phyloP scores from a whole-genome alignment of 2,329 filamentous ascomycete species.

The Chaetomiaceae sp. region DNA sequence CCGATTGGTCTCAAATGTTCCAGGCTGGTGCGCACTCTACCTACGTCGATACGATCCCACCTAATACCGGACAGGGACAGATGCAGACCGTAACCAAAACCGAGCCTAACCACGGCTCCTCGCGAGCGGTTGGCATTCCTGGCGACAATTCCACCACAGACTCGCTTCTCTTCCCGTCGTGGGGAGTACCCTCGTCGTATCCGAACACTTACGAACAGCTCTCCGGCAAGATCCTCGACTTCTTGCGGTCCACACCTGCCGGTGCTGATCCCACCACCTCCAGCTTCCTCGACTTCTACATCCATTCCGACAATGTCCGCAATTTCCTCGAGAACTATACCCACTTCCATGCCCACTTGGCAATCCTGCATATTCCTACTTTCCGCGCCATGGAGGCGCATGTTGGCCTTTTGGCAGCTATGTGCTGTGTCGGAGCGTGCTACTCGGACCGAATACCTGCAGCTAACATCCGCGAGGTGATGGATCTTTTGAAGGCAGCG shows the following conservation, averaged over 20 bases:
- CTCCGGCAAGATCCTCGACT: slow-evolving; percentile 53
- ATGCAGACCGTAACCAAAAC: slow-evolving; percentile 66
- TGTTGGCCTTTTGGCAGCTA: slow-evolving; percentile 62
- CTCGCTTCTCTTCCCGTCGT: slow-evolving; percentile 47
- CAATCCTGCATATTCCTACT: slow-evolving; percentile 66
- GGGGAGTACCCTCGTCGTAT: slow-evolving; percentile 44
- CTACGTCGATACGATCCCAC: slow-evolving; percentile 58
- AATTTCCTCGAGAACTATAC: slow-evolving; percentile 67
- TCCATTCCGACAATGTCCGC: slow-evolving; percentile 65
- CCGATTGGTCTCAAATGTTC: slow-evolving; percentile 76
- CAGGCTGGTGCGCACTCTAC: slow-evolving; percentile 65
- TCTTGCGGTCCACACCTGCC: slow-evolving; percentile 54
- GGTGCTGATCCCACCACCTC: slow-evolving; percentile 49
- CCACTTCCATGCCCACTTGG: slow-evolving; percentile 70
- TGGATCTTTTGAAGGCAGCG: slow-evolving; percentile 57
- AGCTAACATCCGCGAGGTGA: slow-evolving; percentile 62
- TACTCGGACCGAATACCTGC: slow-evolving; percentile 62
- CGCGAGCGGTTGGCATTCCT: slow-evolving; percentile 41
- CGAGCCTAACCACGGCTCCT: slow-evolving; percentile 55
- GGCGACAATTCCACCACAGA: slow-evolving; percentile 42
- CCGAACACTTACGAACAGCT: slow-evolving; percentile 50
- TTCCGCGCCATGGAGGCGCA: slow-evolving; percentile 64
- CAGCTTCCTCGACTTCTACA: slow-evolving; percentile 54
- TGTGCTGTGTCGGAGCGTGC: slow-evolving; percentile 70
- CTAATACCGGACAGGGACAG: slow-evolving; percentile 57